A percentile compares a stretch with the other conserved stretches of the same genome.
Conservation (phyloP, 495 filamentous ascomycete species). For the Penicillium angulare region DNA sequence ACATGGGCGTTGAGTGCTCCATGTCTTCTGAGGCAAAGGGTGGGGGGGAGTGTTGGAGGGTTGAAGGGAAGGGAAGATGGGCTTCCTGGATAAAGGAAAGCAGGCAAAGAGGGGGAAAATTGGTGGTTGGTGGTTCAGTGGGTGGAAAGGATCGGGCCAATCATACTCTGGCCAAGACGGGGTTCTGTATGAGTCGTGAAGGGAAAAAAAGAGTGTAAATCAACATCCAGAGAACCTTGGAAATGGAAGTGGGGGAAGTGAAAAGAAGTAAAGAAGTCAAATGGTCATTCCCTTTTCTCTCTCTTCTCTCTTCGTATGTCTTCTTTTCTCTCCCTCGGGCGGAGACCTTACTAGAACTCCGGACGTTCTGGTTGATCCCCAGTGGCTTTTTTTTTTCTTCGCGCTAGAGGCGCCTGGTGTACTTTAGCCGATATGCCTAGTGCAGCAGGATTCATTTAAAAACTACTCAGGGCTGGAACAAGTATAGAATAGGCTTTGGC, state of each 20-base stretch:
- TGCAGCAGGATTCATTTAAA: no score
- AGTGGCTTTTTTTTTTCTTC: background rate
- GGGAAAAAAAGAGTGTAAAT: background rate
- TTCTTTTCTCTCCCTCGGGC: constrained; percentile 5
- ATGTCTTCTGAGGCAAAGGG: constrained; percentile 22
- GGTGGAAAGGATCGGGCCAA: background rate
- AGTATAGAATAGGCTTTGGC: no score
- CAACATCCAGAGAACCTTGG: background rate
- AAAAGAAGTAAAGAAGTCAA: background rate
- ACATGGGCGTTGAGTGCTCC: constrained; percentile 41
- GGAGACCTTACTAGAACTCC: constrained; percentile 1
- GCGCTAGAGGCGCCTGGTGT: constrained; percentile 16
- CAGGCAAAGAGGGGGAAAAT: background rate
- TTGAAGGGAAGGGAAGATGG: background rate
- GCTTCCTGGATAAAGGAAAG: background rate
- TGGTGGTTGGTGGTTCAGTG: background rate
- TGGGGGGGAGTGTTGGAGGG: background rate
- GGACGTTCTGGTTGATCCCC: background rate
- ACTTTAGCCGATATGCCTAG: background rate
- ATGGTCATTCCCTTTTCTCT: background rate
- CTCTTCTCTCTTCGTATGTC: background rate
- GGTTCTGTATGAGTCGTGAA: no score
- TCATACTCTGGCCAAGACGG: no score
- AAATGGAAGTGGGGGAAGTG: no score
- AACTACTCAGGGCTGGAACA: no score